These are phyloP conservation scores for Podaxis carcinomalis DNA, from an alignment of 768 basidiomycete genomes.

Conservation along the genomic window DNA sequence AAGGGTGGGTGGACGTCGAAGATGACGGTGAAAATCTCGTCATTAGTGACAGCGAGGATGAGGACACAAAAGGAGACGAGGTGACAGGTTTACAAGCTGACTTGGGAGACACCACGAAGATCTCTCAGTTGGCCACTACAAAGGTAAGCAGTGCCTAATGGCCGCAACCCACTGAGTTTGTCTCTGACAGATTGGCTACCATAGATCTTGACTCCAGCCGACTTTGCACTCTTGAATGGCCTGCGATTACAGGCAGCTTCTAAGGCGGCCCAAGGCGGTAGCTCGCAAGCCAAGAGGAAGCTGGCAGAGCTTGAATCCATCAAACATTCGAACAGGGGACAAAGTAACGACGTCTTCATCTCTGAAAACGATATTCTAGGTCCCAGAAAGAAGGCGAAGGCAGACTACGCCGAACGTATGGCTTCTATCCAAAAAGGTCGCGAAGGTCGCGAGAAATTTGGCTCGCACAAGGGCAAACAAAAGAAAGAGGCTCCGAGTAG, in stretches of 20 bases:
- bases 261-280: conserved; percentile 66
- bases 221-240: conserved; percentile 89
- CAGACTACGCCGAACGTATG: conserved; percentile 90
- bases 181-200: background rate
- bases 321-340: conserved; percentile 38
- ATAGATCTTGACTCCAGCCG: conserved; percentile 95
- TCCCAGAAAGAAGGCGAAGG: conserved; percentile 88
- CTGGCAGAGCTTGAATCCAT: conserved; percentile 72
- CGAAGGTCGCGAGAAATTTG: conserved; percentile 93
- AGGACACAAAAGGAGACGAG: conserved; percentile 44
- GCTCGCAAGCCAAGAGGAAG: conserved; percentile 83
- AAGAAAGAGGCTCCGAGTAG: conserved; percentile 79
- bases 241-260: conserved; percentile 77
- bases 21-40: conserved; percentile 66
- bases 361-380: conserved; percentile 92
- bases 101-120: conserved; percentile 28
- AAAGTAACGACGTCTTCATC: conserved; percentile 57
- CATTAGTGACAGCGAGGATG: conserved; percentile 87
- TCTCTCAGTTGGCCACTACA: conserved; percentile 73
- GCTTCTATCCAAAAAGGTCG: conserved; percentile 89
- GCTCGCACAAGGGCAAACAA: conserved; percentile 88
- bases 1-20: conserved; percentile 82
- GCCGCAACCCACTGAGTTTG: background rate
- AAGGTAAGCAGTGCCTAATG: conserved; percentile 57
- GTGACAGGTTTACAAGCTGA: conserved; percentile 22